Evolutionary conservation across 345 rosid genomes (phyloP), one percentile per base, ranked within the genome.

Genomic region (Eucalyptus cloeziana): DNA sequence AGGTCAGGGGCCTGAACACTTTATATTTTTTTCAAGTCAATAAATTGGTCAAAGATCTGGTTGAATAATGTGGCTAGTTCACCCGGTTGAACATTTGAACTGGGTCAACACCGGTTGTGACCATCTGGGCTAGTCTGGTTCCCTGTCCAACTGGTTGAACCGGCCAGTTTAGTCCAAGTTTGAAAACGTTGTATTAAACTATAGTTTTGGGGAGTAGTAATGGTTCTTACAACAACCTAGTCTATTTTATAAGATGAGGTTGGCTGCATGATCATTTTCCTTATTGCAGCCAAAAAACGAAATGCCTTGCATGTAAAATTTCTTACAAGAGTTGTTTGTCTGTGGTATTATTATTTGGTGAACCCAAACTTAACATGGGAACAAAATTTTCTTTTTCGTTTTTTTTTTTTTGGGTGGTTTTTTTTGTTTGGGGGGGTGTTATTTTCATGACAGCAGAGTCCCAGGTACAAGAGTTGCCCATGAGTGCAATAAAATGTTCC

Each of bases 321-420:
- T 76, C 83, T 76, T 11, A 21, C 45, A 76, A 40, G 83, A 76
- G 2, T 76, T 76, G 16, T 40, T 71, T 76, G 83, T 40, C 14
- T 21, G 27, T 76, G 47, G 47, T 21, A 10, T 76, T 21, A 40
- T 37, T 76, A 8, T 37, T 76, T 37, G 83, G 83, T 21, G 47
- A 21, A 40, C 27, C 47, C 47, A 37, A 33, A 37, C 5, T 37
- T 37, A 3, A 37, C 27, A 19, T 19, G 22, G 0, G 81, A 37
- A 33, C 27, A 71, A 1, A 7, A 7, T 67, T 64, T 30, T 1
- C 1, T 30, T 67, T 31, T 15, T 12, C 0, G 4, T 31, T 69
- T 33, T 31, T 14, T 13, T n/a, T n/a, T 14, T 30, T 11, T 10
- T 10, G 62, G 60, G 1, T 2, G n/a, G 3, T 2, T 22, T 7